These are phyloP conservation scores for Fomitopsis betulina DNA, from an alignment of 1,284 basidiomycete species.

Conservation along the genomic window DNA sequence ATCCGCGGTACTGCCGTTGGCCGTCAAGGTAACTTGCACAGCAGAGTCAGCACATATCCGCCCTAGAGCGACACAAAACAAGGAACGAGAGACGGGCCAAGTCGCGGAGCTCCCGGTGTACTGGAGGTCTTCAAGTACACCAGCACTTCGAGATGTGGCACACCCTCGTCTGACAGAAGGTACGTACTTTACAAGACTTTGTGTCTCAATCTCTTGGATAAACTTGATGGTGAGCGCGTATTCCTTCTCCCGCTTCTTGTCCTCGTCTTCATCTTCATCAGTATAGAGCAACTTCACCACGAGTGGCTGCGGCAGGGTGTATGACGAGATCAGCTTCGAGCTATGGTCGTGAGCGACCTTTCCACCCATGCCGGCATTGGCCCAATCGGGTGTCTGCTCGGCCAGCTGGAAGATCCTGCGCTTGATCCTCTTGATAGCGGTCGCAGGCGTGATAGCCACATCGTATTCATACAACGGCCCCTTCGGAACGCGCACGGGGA, in stretches of 20 bases:
- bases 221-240: conserved; percentile 63
- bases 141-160: conserved; percentile 15
- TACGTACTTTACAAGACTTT: conserved; percentile 49
- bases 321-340: conserved; percentile 57
- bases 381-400: conserved; percentile 56
- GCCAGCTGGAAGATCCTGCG: conserved; percentile 70
- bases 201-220: conserved; percentile 52
- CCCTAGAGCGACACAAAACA: conserved; percentile 7
- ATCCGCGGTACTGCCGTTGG: conserved; percentile 50
- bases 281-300: conserved; percentile 51
- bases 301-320: conserved; percentile 53
- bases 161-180: conserved; percentile 6
- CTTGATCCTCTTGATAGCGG: conserved; percentile 52
- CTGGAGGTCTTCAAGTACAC: conserved; percentile 12
- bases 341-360: conserved; percentile 67
- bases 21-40: conserved; percentile 54
- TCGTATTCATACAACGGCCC: conserved; percentile 66
- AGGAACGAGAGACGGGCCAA: conserved; percentile 12
- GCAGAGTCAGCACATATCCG: conserved; percentile 12
- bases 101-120: conserved; percentile 16
- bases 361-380: conserved; percentile 42
- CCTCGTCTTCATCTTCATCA: conserved; percentile 55
- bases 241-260: conserved; percentile 38
- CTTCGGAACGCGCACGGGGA: conserved; percentile 61
- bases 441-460: conserved; percentile 53